A percentile compares a stretch with the other conserved stretches of the same genome.
These are phyloP conservation scores for Noccaea bulbosa DNA, from an alignment of 345 rosid genomes.

Conservation along the genomic window DNA sequence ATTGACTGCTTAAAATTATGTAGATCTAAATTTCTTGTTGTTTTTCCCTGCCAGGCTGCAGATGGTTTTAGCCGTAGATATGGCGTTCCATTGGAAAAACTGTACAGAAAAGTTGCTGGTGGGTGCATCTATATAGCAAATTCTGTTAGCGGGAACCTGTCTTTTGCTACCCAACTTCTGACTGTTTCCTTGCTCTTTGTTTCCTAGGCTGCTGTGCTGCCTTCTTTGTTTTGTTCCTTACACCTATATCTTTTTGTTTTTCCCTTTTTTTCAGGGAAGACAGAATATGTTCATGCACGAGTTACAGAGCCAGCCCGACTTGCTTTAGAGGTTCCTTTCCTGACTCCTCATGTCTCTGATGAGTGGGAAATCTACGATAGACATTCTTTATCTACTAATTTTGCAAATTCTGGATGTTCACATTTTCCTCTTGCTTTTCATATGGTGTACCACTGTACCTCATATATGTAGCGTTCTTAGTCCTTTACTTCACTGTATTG, in stretches of 20 bases:
- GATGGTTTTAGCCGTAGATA: constrained; percentile 93
- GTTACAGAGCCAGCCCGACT: constrained; percentile 72
- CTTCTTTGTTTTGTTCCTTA: background rate
- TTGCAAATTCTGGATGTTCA: constrained; percentile 3
- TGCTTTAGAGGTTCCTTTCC: constrained; percentile 71
- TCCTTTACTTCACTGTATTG: constrained; percentile 25
- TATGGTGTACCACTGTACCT: constrained; percentile 18
- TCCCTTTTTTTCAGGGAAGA: constrained; percentile 63
- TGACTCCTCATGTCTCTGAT: constrained; percentile 37
- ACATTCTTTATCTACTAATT: constrained; percentile 7
- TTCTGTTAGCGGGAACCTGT: constrained; percentile 4
- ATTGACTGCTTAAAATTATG: constrained; percentile 16
- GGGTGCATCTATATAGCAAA: constrained; percentile 45
- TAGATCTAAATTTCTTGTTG: background rate
- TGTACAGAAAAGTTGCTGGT: constrained; percentile 77
- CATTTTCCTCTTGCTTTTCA: constrained; percentile 11
- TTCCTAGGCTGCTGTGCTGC: constrained; percentile 20
- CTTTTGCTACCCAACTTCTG: constrained; percentile 20
- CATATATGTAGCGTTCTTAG: constrained; percentile 5
- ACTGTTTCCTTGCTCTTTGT: constrained; percentile 15
- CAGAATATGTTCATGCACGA: constrained; percentile 74
- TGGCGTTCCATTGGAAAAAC: constrained; percentile 59
- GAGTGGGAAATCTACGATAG: constrained; percentile 9
- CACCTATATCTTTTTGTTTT: background rate
- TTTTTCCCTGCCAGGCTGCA: constrained; percentile 70